Evolutionary conservation across 164 flowering plant genomes (phyloP).

Genomic region (Kalanchoe fedtschenkoi): DNA sequence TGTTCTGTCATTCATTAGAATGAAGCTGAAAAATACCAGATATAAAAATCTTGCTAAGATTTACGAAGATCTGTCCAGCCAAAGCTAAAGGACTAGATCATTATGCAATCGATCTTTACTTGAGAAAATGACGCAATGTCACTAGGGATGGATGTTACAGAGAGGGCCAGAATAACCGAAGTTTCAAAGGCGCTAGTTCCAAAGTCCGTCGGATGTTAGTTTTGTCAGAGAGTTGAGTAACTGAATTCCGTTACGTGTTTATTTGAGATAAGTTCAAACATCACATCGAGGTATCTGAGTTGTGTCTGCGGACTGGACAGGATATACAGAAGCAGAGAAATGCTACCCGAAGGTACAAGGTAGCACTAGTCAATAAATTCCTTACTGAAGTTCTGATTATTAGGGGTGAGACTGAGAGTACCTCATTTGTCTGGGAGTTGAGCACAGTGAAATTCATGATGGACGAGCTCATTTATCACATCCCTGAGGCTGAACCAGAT

Average conservation of each 20-base stretch:
- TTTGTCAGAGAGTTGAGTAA: too few relatives aligned
- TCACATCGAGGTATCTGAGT: too few relatives aligned
- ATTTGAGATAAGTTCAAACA: too few relatives aligned
- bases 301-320: background rate
- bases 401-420: background rate
- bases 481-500: constrained; percentile 60
- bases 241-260: too few relatives aligned
- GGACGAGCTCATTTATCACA: constrained; percentile 47
- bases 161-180: too few relatives aligned
- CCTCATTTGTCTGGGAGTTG: constrained; percentile 16
- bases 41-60: background rate
- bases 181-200: too few relatives aligned
- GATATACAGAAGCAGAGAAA: background rate
- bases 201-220: too few relatives aligned
- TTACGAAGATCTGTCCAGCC: too few relatives aligned
- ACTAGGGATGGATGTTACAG: too few relatives aligned
- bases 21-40: background rate
- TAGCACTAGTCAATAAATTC: too few relatives aligned
- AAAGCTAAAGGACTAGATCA: background rate
- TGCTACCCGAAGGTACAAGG: background rate
- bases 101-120: background rate
- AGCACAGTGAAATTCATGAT: constrained; percentile 40
- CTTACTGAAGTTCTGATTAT: too few relatives aligned
- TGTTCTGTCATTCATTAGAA: background rate
- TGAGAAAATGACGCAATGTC: too few relatives aligned